Conservation (phyloP, 2,329 filamentous ascomycete genomes). For the Bipolaris bicolor region DNA sequence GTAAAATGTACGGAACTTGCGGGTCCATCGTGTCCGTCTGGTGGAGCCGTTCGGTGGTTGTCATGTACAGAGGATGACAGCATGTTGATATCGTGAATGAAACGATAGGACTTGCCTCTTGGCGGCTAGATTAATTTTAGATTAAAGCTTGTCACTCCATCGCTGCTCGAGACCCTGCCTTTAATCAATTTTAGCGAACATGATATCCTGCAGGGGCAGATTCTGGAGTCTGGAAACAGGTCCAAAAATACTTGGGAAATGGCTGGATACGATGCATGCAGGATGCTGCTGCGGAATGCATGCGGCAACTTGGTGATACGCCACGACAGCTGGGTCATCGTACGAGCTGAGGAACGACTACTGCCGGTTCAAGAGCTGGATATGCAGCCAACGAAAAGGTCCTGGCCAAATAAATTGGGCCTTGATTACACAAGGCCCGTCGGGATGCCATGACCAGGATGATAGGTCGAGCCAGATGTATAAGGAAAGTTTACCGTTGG, state of each 20-base stretch:
- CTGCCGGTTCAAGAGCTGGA: conserved; percentile 22
- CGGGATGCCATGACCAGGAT: conserved; percentile 25
- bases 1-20: conserved; percentile 35
- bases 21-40: conserved; percentile 27
- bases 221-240: conserved; percentile 22
- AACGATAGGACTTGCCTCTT: conserved; percentile 34
- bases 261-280: conserved; percentile 22
- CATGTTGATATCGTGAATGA: conserved; percentile 10
- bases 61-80: conserved; percentile 24
- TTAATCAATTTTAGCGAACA: conserved; percentile 38
- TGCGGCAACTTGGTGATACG: conserved; percentile 16
- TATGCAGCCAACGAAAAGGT: conserved; percentile 29
- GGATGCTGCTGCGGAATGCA: conserved; percentile 15
- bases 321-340: conserved; percentile 16
- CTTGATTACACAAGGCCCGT: conserved; percentile 42
- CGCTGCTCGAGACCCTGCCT: conserved; percentile 28
- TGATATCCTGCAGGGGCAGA: conserved; percentile 38
- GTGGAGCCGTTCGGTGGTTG: conserved; percentile 23
- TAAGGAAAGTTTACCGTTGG: not conserved
- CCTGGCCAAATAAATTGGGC: conserved; percentile 39
- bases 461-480: conserved; percentile 12
- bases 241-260: conserved; percentile 40
- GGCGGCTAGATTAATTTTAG: conserved; percentile 49
- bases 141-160: conserved; percentile 49
- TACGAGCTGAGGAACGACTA: conserved; percentile 34